These are phyloP conservation scores for Cylindrotheca closterium DNA, from an alignment of 108 stramenopile genomes.

Conservation along the genomic window DNA sequence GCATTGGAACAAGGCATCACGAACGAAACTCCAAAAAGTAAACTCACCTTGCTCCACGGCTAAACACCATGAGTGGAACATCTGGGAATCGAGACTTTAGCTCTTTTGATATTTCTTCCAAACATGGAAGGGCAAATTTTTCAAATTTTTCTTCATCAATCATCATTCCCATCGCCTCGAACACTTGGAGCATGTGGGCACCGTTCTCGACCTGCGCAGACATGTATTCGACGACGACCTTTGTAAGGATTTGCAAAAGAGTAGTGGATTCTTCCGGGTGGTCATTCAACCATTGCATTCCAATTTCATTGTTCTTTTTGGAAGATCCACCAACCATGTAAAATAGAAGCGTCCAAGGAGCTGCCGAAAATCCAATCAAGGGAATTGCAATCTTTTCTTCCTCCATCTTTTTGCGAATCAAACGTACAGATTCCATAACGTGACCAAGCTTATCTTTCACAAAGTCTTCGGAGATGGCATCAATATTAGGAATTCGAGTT, in stretches of 20 bases:
- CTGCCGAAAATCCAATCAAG: conserved; percentile 93
- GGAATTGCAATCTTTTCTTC: conserved; percentile 80
- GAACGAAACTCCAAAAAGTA: background rate
- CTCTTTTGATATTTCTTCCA: conserved; percentile 67
- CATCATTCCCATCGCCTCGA: conserved; percentile 98
- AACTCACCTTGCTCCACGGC: conserved; percentile 69
- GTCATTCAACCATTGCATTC: conserved; percentile 76
- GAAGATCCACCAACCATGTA: conserved; percentile 96
- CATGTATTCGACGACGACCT: conserved; percentile 93
- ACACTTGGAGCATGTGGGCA: conserved; percentile 89
- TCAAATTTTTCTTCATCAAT: conserved; percentile 81
- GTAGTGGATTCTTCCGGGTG: conserved; percentile 76
- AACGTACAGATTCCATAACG: conserved; percentile 75
- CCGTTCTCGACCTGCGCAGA: conserved; percentile 89
- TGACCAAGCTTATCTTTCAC: conserved; percentile 82
- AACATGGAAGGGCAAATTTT: conserved; percentile 83
- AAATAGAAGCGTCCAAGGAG: conserved; percentile 94
- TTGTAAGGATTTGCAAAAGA: conserved; percentile 79
- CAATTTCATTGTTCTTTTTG: conserved; percentile 84
- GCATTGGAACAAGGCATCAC: background rate
- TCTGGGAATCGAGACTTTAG: conserved; percentile 85
- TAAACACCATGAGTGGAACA: conserved; percentile 92
- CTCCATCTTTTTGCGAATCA: conserved; percentile 79
- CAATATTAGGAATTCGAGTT: conserved; percentile 60
- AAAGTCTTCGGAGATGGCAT: conserved; percentile 59